Base-by-base conservation (phyloP, 129 eudicot genomes). In the Tagetes patula region DNA sequence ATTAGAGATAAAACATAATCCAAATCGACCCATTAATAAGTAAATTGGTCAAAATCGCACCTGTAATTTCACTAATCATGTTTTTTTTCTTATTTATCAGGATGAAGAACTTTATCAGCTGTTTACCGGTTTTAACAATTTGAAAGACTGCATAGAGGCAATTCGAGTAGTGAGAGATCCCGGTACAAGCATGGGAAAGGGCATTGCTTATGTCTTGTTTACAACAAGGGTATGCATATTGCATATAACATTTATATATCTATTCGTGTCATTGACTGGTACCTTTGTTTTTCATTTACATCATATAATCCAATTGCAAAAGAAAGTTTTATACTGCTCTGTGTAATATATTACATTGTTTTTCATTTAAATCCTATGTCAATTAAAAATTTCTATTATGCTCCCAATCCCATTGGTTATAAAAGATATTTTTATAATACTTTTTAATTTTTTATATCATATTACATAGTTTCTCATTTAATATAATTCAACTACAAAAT, bases 191-290 rank as follows among this genome's bases (percentile, higher is more conserved):
- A 45, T 90, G 83, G 98, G 98, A 40, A 94, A 90, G 76, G 98
- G 98, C 71, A 94, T 94, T 81, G 98, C 98, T 11, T 94, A 90
- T 78, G 95, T 94, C 46, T 77, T 94, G 85, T 90, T 94, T 65
- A 86, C 81, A 52, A 90, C 98, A 39, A 82, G 82, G 98, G 98
- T 94, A 88, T 5, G 84, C 27, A 20, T 20, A 20, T 20, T 14
- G 33, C 27, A 55, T 8, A 32, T 55, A n/a, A n/a, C 73, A 3
- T 49, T 40, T 37, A 81, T 10, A 9, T 45, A 20, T 47, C 54
- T 13, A 67, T 3, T 37, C 53, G 37, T 20, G 38, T 8, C n/a
- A 38, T 20, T 20, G 27, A 20, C 27, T 20, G 27, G 27, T 67
- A 13, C 31, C 59, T 48, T 65, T 65, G 0, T 81, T 12, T 40